Conservation (phyloP, 306 rosid species). For the Casuarina glauca region DNA sequence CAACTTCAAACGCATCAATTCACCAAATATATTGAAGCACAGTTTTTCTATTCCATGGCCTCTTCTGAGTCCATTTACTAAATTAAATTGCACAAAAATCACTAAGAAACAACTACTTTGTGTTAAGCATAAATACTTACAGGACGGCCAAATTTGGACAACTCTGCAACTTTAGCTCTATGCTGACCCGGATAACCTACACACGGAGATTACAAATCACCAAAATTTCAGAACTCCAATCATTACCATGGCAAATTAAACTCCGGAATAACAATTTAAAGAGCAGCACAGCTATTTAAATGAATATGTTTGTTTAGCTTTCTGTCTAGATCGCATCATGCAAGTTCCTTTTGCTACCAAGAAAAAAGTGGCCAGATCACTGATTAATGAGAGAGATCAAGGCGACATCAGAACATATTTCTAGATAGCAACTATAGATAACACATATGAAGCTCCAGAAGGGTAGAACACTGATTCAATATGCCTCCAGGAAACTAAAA, state of each 20-base stretch:
- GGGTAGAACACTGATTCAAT: slow-evolving; percentile 1
- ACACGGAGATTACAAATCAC: slow-evolving; percentile 31
- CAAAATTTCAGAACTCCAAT: slow-evolving; percentile 17
- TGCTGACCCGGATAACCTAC: slow-evolving; percentile 89
- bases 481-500: background rate
- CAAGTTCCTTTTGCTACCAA: background rate
- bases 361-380: background rate
- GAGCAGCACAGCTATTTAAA: slow-evolving; percentile 1
- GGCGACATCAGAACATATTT: background rate
- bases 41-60: slow-evolving; percentile 2
- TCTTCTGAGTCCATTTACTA: slow-evolving; percentile 13
- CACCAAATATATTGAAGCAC: background rate
- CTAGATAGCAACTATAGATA: background rate
- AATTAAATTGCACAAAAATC: slow-evolving; percentile 11
- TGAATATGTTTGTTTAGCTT: background rate
- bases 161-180: slow-evolving; percentile 65
- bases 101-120: slow-evolving; percentile 14
- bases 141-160: slow-evolving; percentile 94
- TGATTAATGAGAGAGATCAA: background rate
- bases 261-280: background rate
- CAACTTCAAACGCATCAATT: background rate
- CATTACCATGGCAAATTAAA: background rate
- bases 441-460: background rate
- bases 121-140: slow-evolving; percentile 48
- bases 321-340: too few species aligned